Percentiles rank a stretch among this genome's conserved stretches.
phyloP scores from a whole-genome alignment of 805 yeast genomes.

The Ogataea henricii region DNA sequence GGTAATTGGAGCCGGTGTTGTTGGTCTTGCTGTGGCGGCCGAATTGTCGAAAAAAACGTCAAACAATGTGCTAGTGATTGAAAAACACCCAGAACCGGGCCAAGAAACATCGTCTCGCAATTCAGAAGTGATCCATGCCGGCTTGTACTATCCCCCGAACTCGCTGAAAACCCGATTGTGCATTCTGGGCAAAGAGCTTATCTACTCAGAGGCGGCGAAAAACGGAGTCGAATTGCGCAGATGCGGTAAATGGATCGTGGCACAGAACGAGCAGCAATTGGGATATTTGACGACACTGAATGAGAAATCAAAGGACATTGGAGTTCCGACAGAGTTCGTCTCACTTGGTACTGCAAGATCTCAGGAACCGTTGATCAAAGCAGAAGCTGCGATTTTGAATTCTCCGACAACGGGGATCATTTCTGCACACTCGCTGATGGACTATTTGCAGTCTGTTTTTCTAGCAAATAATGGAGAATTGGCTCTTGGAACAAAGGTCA shows the following conservation, averaged over 20 bases:
- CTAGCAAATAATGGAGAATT: slow-evolving; percentile 64
- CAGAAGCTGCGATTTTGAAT: slow-evolving; percentile 58
- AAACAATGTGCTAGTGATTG: slow-evolving; percentile 63
- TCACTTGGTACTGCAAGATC: slow-evolving; percentile 44
- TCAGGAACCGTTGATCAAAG: slow-evolving; percentile 69
- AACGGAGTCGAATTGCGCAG: slow-evolving; percentile 57
- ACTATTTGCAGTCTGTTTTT: slow-evolving; percentile 53
- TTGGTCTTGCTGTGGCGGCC: slow-evolving; percentile 80
- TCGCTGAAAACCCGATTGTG: slow-evolving; percentile 72
- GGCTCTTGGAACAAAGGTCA: slow-evolving; percentile 62
- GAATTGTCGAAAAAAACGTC: slow-evolving; percentile 50
- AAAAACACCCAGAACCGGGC: slow-evolving; percentile 66
- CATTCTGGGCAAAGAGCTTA: slow-evolving; percentile 67
- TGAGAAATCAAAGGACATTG: slow-evolving; percentile 49
- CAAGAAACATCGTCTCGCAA: slow-evolving; percentile 86
- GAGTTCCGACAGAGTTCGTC: slow-evolving; percentile 62
- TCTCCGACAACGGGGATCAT: slow-evolving; percentile 87
- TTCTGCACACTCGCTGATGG: slow-evolving; percentile 76
- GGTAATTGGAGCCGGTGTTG: slow-evolving; percentile 80
- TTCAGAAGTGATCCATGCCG: slow-evolving; percentile 93
- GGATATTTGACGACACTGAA: slow-evolving; percentile 58
- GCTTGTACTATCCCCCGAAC: slow-evolving; percentile 73
- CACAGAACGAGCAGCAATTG: slow-evolving; percentile 67
- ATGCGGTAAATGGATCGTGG: slow-evolving; percentile 89
- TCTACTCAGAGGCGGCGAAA: slow-evolving; percentile 51